phyloP scores from a whole-genome alignment of 2,329 filamentous ascomycete genomes.

The Monosporascus sp. region DNA sequence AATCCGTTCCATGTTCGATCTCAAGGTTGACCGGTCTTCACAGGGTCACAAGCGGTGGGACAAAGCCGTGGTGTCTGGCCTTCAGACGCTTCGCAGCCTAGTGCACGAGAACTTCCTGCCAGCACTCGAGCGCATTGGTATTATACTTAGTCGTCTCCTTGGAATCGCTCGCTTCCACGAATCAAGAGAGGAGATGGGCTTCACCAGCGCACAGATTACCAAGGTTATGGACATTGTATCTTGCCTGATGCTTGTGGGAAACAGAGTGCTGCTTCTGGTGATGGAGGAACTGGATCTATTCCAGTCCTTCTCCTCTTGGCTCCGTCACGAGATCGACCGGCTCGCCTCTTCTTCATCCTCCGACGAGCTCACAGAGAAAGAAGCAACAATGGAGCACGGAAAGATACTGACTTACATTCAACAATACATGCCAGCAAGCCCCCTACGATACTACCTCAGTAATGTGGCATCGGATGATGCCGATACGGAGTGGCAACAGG shows the following conservation, averaged over 20 bases:
- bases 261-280: constrained; percentile 65
- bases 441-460: constrained; percentile 56
- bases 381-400: constrained; percentile 67
- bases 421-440: constrained; percentile 61
- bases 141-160: constrained; percentile 76
- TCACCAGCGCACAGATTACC: constrained; percentile 58
- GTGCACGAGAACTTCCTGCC: constrained; percentile 86
- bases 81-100: constrained; percentile 71
- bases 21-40: constrained; percentile 4
- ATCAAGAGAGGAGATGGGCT: constrained; percentile 58
- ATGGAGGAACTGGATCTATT: constrained; percentile 78
- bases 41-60: constrained; percentile 95
- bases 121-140: constrained; percentile 73
- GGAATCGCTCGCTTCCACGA: constrained; percentile 80
- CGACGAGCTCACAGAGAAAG: constrained; percentile 72
- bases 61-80: constrained; percentile 71
- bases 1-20: neutral
- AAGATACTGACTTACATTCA: constrained; percentile 75
- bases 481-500: constrained; percentile 37
- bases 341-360: constrained; percentile 59
- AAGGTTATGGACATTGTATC: constrained; percentile 65
- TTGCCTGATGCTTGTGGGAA: constrained; percentile 68
- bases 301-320: constrained; percentile 72
- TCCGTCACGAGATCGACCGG: constrained; percentile 76
- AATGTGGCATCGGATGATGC: constrained; percentile 46